Percentiles rank a stretch among this genome's conserved stretches.
Conservation (phyloP, 2,329 filamentous ascomycete genomes). For the Xylaria polymorpha region DNA sequence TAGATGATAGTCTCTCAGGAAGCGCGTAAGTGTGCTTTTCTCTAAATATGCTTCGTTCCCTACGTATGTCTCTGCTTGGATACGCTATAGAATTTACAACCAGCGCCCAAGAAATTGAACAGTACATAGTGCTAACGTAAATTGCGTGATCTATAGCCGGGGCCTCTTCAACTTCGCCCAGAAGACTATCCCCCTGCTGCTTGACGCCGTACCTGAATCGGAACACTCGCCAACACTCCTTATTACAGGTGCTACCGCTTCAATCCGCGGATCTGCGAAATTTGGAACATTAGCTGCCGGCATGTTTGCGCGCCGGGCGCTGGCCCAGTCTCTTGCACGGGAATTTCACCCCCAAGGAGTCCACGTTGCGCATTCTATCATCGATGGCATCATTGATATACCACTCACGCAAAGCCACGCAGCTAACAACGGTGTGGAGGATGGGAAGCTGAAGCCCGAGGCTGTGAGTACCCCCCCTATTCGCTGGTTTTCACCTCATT, state of each 20-base stretch:
- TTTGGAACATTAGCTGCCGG: slow-evolving; percentile 73
- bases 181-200: slow-evolving; percentile 71
- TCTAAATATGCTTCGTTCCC: neutral
- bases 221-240: slow-evolving; percentile 75
- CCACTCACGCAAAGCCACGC: slow-evolving; percentile 67
- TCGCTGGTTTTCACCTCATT: slow-evolving; percentile 13
- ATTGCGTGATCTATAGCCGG: slow-evolving; percentile 52
- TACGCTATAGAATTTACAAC: neutral
- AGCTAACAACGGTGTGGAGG: slow-evolving; percentile 51
- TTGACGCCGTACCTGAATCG: slow-evolving; percentile 62
- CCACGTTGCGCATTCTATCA: slow-evolving; percentile 77
- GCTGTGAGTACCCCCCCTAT: slow-evolving; percentile 63
- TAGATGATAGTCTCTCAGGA: slow-evolving; percentile 58
- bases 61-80: neutral
- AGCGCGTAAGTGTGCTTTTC: slow-evolving; percentile 59
- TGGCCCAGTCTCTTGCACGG: slow-evolving; percentile 74
- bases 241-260: slow-evolving; percentile 80
- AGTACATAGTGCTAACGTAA: neutral
- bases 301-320: slow-evolving; percentile 76
- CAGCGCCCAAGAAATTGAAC: neutral
- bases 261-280: slow-evolving; percentile 71
- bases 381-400: slow-evolving; percentile 81
- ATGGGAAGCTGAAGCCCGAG: slow-evolving; percentile 71
- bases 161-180: slow-evolving; percentile 77
- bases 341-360: slow-evolving; percentile 80